Evolutionary conservation across 2,329 filamentous ascomycete species (phyloP), one percentile per base, ranked within the genome.

Genomic region (Stromatinia cepivora): DNA sequence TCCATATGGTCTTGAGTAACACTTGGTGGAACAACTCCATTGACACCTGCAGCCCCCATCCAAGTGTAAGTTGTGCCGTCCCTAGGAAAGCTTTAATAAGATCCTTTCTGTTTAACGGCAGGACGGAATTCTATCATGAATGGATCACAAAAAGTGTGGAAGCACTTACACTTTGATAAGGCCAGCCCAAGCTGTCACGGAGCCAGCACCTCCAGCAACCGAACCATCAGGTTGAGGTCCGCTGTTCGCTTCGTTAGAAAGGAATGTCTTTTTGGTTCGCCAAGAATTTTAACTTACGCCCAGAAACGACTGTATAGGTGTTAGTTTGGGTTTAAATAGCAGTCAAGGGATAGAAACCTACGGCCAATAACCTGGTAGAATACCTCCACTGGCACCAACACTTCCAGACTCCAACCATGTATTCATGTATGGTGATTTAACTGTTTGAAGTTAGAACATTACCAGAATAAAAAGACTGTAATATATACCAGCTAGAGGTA

Each of bases 391-490:
- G 6, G 86, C 85, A 39, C 85, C 86, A 77, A 87, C 82, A 48
- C 81, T 86, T 2, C 88, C 89, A 13, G 84, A 87, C 70, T 86
- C 81, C 39, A 91, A 82, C 91, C 90, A 93, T n/a, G 88, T 87
- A 76, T 86, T 92, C 58, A 94, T 81, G 74, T 94, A 94, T 0
- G 92, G 92, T 20, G 88, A 90, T 72, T 87, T 88, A 52, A 94
- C 75, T 77, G 25, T 4, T 39, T 20, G 22, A 42, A 17, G 3
- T 69, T 31, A 69, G 67, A 50, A 20, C 3, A 7, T 48, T 28
- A 54, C 17, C 67, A 17, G 9, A 20, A 9, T 17, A 1, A 39
- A 31, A 4, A 28, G 7, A 7, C 17, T 15, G 15, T 52, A 20
- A 48, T 67, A 62, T 7, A 58, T 72, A 75, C 75, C 91, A 64